Percentiles rank a stretch among this genome's conserved stretches.
phyloP scores from a whole-genome alignment of 140 eudicot genomes.

The Erigeron philadelphicus region DNA sequence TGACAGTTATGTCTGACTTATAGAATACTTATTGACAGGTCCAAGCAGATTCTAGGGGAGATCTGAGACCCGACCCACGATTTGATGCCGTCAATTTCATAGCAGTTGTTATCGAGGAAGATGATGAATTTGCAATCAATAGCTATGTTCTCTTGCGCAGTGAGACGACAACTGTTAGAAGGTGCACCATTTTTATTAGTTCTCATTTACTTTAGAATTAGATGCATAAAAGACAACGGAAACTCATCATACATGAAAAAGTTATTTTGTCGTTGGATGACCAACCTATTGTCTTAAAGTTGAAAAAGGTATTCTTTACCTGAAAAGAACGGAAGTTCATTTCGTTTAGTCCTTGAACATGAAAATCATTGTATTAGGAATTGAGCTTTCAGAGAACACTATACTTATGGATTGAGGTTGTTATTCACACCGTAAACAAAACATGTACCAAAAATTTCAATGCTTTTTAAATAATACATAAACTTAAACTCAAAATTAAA shows the following conservation, averaged over 20 bases:
- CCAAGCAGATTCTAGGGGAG: constrained; percentile 93
- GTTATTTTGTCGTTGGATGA: constrained; percentile 2
- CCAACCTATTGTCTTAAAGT: constrained; percentile 7
- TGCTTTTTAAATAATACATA: too few relatives aligned
- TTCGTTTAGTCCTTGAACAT: constrained; percentile 14
- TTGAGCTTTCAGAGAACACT: too few relatives aligned
- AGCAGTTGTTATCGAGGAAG: constrained; percentile 64
- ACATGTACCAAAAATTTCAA: too few relatives aligned
- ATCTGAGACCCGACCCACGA: constrained; percentile 76
- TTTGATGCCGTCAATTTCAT: constrained; percentile 73
- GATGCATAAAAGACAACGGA: constrained; percentile 12
- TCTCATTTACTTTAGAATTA: not conserved
- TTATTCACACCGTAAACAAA: too few relatives aligned
- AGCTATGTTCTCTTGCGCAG: constrained; percentile 53
- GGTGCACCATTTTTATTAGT: constrained; percentile 32
- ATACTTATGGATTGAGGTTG: too few relatives aligned
- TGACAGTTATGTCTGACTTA: not conserved
- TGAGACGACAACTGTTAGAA: constrained; percentile 30
- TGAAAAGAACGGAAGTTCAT: constrained; percentile 5
- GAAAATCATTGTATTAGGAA: not conserved
- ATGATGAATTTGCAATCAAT: constrained; percentile 40
- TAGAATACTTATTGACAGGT: constrained; percentile 40
- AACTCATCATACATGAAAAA: not conserved
- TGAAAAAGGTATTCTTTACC: not conserved
- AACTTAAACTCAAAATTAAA: too few relatives aligned